A percentile compares a stretch with the other conserved stretches of the same genome.
These are phyloP conservation scores for Trametes meyenii DNA, from an alignment of 768 basidiomycete species.

Conservation along the genomic window DNA sequence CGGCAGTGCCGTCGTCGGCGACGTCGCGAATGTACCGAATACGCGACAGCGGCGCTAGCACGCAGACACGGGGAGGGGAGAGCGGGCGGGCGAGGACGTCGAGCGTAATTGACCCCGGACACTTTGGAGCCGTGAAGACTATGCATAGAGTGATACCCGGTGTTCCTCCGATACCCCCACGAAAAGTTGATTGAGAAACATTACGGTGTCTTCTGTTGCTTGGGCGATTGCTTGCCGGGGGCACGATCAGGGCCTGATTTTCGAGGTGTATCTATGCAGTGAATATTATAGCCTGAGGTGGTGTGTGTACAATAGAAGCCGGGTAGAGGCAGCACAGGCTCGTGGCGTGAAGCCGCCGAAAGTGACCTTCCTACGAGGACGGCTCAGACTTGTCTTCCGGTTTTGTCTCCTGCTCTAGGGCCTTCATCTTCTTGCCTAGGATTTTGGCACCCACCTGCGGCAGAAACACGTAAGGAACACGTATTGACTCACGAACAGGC, in stretches of 20 bases:
- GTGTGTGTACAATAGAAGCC: not conserved
- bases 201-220: not conserved
- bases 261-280: not conserved
- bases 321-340: not conserved
- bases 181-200: not conserved
- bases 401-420: slow-evolving; percentile 36
- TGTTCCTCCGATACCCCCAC: slow-evolving; percentile 1
- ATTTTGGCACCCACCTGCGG: slow-evolving; percentile 80
- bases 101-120: slow-evolving; percentile 9
- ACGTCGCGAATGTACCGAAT: not conserved
- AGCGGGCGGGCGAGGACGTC: slow-evolving; percentile 3
- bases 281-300: not conserved
- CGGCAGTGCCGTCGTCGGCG: not conserved
- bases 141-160: slow-evolving; percentile 3
- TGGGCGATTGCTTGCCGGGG: too few relatives aligned
- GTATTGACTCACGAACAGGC: not conserved
- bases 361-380: not conserved
- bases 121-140: slow-evolving; percentile 7
- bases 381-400: slow-evolving; percentile 6
- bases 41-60: slow-evolving; percentile 6
- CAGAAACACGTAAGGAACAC: slow-evolving; percentile 16
- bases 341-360: not conserved
- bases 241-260: not conserved
- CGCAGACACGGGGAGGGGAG: not conserved
- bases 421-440: slow-evolving; percentile 61